Evolutionary conservation across 768 basidiomycete species (phyloP).

Genomic region (Gloeopeniophorella convolvens): DNA sequence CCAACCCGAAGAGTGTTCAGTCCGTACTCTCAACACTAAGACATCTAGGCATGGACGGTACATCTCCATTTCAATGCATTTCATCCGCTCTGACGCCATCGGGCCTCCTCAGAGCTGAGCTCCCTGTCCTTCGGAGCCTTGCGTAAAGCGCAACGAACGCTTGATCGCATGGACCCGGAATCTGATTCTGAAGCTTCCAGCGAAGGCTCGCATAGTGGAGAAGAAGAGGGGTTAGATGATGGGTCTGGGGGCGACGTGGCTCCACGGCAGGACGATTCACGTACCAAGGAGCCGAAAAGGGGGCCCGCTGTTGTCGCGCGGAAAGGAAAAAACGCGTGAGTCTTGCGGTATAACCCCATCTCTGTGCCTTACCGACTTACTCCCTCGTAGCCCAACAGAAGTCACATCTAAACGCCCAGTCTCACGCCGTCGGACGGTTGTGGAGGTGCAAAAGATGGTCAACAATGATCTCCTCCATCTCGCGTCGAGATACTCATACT

Average conservation of each 20-base stretch:
- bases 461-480: background rate
- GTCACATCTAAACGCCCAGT: conserved; percentile 83
- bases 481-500: background rate
- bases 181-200: conserved; percentile 5
- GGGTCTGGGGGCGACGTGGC: background rate
- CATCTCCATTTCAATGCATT: background rate
- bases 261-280: background rate
- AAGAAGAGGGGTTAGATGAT: background rate
- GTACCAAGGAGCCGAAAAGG: conserved; percentile 31
- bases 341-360: conserved; percentile 16
- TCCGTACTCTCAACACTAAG: too few relatives aligned
- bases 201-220: conserved; percentile 2
- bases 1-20: too few relatives aligned
- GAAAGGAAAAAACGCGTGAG: conserved; percentile 82
- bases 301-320: conserved; percentile 41
- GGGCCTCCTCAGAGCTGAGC: background rate
- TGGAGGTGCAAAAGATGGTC: conserved; percentile 63
- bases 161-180: conserved; percentile 11
- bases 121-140: conserved; percentile 17
- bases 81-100: background rate
- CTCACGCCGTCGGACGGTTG: conserved; percentile 58
- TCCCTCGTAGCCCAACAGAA: conserved; percentile 57
- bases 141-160: conserved; percentile 16
- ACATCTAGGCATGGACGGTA: too few relatives aligned
- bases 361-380: background rate